A percentile compares a stretch with the other conserved stretches of the same genome.
Conservation (phyloP, 805 yeast genomes). For the Candida takata region DNA sequence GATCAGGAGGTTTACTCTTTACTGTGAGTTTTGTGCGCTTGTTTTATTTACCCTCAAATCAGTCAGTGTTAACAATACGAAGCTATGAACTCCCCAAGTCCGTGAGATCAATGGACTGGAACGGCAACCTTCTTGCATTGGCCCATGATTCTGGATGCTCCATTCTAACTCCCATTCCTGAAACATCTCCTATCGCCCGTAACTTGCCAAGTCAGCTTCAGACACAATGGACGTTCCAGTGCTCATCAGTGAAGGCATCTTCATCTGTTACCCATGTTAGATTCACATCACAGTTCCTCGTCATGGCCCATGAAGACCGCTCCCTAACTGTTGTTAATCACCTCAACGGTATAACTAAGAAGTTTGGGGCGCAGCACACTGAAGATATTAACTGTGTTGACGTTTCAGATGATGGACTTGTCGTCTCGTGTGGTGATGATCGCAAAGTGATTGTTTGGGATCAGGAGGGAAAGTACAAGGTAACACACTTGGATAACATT, state of each 20-base stretch:
- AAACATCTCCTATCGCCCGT: conserved; percentile 16
- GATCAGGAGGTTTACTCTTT: conserved; percentile 19
- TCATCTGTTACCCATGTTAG: conserved; percentile 12
- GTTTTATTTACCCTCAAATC: background rate
- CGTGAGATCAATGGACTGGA: conserved; percentile 19
- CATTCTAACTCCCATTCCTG: conserved; percentile 20
- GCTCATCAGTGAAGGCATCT: conserved; percentile 6
- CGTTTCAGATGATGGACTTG: conserved; percentile 23
- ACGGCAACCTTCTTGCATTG: conserved; percentile 16
- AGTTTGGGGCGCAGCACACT: conserved; percentile 14
- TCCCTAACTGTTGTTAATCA: conserved; percentile 18
- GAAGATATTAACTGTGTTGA: conserved; percentile 26
- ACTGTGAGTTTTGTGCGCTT: conserved; percentile 11
- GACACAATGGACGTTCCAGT: conserved; percentile 21
- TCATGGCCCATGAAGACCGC: conserved; percentile 15
- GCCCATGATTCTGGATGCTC: conserved; percentile 19
- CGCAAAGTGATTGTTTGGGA: conserved; percentile 25
- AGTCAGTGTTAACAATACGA: conserved; percentile 1
- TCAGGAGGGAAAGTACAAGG: conserved; percentile 9
- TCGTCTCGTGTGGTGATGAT: conserved; percentile 28
- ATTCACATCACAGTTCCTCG: conserved; percentile 19
- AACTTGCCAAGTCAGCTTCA: conserved; percentile 19
- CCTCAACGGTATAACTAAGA: conserved; percentile 12
- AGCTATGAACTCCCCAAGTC: conserved; percentile 17
- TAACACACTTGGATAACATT: conserved; percentile 12